Evolutionary conservation across 768 basidiomycete genomes (phyloP), one percentile per base, ranked within the genome.

Genomic region (Amanita brunnescens): DNA sequence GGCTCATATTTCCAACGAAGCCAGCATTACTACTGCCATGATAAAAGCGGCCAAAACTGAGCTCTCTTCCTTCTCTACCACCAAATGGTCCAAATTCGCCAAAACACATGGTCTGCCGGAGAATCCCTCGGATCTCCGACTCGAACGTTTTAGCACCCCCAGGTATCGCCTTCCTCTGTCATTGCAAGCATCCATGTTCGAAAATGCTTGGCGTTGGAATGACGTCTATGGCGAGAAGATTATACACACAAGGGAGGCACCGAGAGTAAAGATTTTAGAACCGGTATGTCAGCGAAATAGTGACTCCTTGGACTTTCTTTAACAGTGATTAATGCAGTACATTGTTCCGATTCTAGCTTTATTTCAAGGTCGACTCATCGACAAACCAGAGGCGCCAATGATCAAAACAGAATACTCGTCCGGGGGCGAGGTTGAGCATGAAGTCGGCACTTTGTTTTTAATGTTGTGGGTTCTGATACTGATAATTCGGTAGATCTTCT

Each of bases 351-450:
- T 57, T 14, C n/a, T 57, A 30, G 56, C 56, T 21, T 53, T 61
- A 34, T 59, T 59, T 55, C 54, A 59, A 56, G 60, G 57, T 43
- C 55, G 58, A 46, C 23, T 61, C 47, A 56, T 61, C 24, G 57
- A 59, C 55, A 44, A 41, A 38, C 60, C 50, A 10, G 58, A 59
- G 33, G 29, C 40, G 45, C 3, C 26, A 21, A 51, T 56, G 55
- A 30, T 24, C 0, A 46, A 32, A 45, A 59, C 54, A n/a, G n/a
- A 35, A 48, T 54, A 53, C 18, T 56, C 57, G 12, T 54, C 53
- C 43, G 57, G 60, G 33, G 56, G 58, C 16, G 50, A 57, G n/a
- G 44, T 59, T 48, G 55, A 56, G 45, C 55, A 58, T 39, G 39
- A 56, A 43, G 55, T 58, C 21, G 33, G 52, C 24, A 51, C 21